phyloP scores from a whole-genome alignment of 169 alveolate species.

The Plasmodium inui region DNA sequence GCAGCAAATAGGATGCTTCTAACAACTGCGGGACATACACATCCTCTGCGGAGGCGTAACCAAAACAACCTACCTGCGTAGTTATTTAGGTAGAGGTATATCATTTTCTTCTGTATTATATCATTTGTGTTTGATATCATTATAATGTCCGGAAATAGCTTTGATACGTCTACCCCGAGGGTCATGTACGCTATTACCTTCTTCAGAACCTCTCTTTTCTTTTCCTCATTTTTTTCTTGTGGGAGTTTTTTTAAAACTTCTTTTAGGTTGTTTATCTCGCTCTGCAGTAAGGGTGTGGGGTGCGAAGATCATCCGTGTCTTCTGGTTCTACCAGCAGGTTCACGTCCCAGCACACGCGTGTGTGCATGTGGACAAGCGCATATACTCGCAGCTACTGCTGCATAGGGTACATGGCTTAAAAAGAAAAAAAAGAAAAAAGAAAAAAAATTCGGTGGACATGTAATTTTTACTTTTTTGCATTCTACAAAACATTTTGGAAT shows the following conservation, averaged over 20 bases:
- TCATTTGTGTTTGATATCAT: slow-evolving; percentile 97
- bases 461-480: slow-evolving; percentile 33
- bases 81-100: slow-evolving; percentile 95
- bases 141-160: slow-evolving; percentile 96
- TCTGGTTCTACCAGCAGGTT: background rate
- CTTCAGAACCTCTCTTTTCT: slow-evolving; percentile 86
- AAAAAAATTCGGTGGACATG: background rate
- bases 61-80: slow-evolving; percentile 85
- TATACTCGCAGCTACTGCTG: background rate
- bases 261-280: slow-evolving; percentile 73
- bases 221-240: slow-evolving; percentile 76
- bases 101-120: slow-evolving; percentile 98
- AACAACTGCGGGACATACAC: background rate
- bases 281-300: slow-evolving; percentile 11
- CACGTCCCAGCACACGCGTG: background rate
- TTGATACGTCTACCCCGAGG: slow-evolving; percentile 97
- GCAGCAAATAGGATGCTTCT: background rate
- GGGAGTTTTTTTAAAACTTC: slow-evolving; percentile 73
- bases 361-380: background rate
- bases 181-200: slow-evolving; percentile 92
- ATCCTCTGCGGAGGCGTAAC: background rate
- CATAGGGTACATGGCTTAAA: background rate
- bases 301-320: background rate
- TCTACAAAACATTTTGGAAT: slow-evolving; percentile 59
- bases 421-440: background rate